Evolutionary conservation across 2,329 filamentous ascomycete species (phyloP), one percentile per base, ranked within the genome.

Genomic region (Aplosporella prunicola): DNA sequence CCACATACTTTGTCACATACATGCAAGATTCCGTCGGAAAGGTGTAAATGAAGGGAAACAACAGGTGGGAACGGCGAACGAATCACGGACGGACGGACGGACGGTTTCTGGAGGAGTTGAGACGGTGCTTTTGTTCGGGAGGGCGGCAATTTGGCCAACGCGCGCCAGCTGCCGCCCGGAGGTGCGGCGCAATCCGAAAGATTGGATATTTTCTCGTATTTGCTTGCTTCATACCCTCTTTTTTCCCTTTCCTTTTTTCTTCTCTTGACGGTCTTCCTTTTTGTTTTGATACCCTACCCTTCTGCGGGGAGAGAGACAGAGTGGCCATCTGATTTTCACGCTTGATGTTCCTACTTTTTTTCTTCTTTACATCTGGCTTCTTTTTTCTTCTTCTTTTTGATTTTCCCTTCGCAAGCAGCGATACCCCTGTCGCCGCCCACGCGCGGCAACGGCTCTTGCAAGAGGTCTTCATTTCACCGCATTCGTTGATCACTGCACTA

Each of bases 261-360:
- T n/a, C n/a, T n/a, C n/a, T n/a, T n/a, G n/a, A n/a, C n/a, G n/a
- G n/a, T n/a, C n/a, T n/a, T n/a, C n/a, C n/a, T n/a, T n/a, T n/a
- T n/a, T n/a, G n/a, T 36, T 36, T 36, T 36, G 34, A 36, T 36
- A 36, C 34, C 34, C 34, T 36, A 36, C 34, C 30, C 34, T 36
- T 17, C 34, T 23, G 24, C 34, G 18, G 14, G 16, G 28, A 27
- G 34, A 30, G 28, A 22, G 13, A 29, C 26, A n/a, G 20, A 27
- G 34, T 36, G 34, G 34, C 30, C 26, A 17, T 36, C 26, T 36
- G 25, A 36, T 25, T 23, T 23, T 36, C 24, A 13, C 25, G 20
- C 9, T 29, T 33, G 28, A 36, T 27, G 34, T 14, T 27, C 23
- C 18, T 9, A 13, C 16, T 36, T 20, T 30, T 36, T 20, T 16